Evolutionary conservation across 805 yeast species (phyloP).

Genomic region (Metschnikowia anglica): DNA sequence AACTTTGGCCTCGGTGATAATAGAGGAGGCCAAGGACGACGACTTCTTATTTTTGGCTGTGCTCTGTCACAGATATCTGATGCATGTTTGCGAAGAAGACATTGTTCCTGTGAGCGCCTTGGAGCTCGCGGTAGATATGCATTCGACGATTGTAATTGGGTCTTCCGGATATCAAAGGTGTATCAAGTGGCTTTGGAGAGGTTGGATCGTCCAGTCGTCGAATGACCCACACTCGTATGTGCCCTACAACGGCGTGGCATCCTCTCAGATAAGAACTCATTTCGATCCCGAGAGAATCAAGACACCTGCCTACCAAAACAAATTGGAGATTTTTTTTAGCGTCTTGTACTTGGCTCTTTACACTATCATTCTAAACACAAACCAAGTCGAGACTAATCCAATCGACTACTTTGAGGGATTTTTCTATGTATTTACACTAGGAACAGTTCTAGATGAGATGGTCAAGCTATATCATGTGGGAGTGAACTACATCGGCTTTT

Average conservation of each 20-base stretch:
- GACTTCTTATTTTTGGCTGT: conserved; percentile 67
- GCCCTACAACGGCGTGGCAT: conserved; percentile 58
- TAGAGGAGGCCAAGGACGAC: conserved; percentile 60
- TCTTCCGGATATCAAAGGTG: conserved; percentile 84
- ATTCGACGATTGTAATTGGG: conserved; percentile 71
- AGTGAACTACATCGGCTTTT: conserved; percentile 63
- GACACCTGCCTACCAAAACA: conserved; percentile 81
- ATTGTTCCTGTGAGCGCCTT: conserved; percentile 68
- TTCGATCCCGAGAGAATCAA: conserved; percentile 81
- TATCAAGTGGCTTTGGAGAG: conserved; percentile 88
- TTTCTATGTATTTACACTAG: conserved; percentile 66
- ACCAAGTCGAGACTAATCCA: conserved; percentile 34
- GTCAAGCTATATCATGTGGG: conserved; percentile 79
- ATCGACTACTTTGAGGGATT: conserved; percentile 49
- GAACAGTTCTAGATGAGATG: conserved; percentile 66
- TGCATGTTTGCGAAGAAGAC: conserved; percentile 61
- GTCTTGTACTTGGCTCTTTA: conserved; percentile 59
- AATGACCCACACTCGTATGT: conserved; percentile 68
- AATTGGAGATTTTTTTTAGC: conserved; percentile 66
- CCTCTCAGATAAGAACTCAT: conserved; percentile 56
- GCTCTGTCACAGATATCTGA: conserved; percentile 72
- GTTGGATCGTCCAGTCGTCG: conserved; percentile 82
- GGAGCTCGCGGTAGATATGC: conserved; percentile 85
- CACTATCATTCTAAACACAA: conserved; percentile 63
- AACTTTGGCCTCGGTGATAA: conserved; percentile 64